Evolutionary conservation across 768 basidiomycete genomes (phyloP), one percentile per base, ranked within the genome.

Genomic region (Mycena metata): DNA sequence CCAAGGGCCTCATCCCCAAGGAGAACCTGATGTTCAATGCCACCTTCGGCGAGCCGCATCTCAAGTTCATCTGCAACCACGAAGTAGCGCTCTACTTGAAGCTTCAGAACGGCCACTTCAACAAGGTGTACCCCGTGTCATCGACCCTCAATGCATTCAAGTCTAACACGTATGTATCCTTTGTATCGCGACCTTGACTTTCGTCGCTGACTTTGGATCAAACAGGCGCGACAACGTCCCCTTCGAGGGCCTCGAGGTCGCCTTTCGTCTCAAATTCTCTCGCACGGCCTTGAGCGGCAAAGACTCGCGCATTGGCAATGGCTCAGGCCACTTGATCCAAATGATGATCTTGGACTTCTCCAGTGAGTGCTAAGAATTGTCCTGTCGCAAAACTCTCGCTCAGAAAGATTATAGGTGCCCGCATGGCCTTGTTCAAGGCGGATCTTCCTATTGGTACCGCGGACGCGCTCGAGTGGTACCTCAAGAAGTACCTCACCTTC

Each of bases 1-100:
- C 52, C 21, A 55, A 23, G 52, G 52, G n/a, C 23, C 15, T 36
- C 21, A 23, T 55, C n/a, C 2, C 21, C 52, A 36, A 39, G 15
- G 36, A 55, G 71, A 71, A 15, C 50, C 71, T 51, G 49, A 74
- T 76, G 60, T 55, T 55, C 52, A 10, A 66, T 39, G 61, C 68
- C 68, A 41, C 58, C 49, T 76, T 76, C 45, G 55, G 42, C 45
- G 51, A 70, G 41, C 75, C 75, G 11, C 66, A 63, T 33, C 63
- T 76, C 33, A 67, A 74, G 49, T 70, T 76, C 60, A 73, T 73
- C 63, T 75, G 74, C 60, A 75, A 75, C 66, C 74, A 75, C 65
- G 74, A 75, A 54, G 64, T 60, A 16, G 67, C 70, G 23, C 63
- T 75, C 24, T 50, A 59, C 54, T 41, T 76, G 54, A 66, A 50